Conservation (phyloP, 345 rosid species). For the Pseudoturritis turrita region DNA sequence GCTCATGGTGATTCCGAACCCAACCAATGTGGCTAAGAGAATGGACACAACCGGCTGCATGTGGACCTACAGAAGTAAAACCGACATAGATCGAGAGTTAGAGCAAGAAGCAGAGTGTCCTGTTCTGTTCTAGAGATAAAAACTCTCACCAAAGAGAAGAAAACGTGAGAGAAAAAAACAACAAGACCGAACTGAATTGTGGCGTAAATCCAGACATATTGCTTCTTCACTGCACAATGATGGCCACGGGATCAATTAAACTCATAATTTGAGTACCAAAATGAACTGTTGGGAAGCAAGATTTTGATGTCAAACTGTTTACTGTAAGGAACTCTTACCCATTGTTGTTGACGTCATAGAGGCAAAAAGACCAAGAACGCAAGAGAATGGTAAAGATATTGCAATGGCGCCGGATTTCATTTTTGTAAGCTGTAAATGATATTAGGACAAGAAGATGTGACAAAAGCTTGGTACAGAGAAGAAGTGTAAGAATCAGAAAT, state of each 20-base stretch:
- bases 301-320: background rate
- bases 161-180: constrained; percentile 71
- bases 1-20: constrained; percentile 74
- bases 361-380: constrained; percentile 87
- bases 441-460: constrained; percentile 5
- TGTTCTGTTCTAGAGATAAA: background rate
- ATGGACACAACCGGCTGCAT: constrained; percentile 62
- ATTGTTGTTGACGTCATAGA: constrained; percentile 89
- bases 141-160: constrained; percentile 60
- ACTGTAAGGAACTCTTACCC: constrained; percentile 44
- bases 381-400: constrained; percentile 91
- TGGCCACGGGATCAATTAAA: background rate
- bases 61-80: constrained; percentile 44
- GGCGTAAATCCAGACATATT: constrained; percentile 72
- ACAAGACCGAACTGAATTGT: constrained; percentile 63
- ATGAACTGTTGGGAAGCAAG: background rate
- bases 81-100: background rate
- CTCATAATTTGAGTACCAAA: background rate
- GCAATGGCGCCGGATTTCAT: constrained; percentile 88
- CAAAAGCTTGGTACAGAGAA: constrained; percentile 5
- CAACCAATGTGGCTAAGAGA: constrained; percentile 67
- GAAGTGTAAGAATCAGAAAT: background rate
- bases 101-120: background rate
- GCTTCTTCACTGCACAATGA: constrained; percentile 50
- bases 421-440: constrained; percentile 48